Percentiles rank a stretch among this genome's conserved stretches.
These are phyloP conservation scores for Daldinia concentrica DNA, from an alignment of 495 filamentous ascomycete genomes.

Conservation along the genomic window DNA sequence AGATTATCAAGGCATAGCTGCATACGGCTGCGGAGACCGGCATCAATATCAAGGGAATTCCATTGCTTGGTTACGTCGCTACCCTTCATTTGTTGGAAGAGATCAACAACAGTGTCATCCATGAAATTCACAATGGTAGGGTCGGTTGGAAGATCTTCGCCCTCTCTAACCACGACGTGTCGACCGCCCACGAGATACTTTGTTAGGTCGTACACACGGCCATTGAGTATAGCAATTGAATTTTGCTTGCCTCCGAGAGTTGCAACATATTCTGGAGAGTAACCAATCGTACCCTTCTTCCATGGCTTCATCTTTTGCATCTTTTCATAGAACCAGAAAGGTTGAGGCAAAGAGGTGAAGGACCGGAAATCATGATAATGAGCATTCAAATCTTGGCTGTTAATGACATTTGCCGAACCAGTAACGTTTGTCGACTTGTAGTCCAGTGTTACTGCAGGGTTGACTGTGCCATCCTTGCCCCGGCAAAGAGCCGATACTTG, in stretches of 20 bases:
- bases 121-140: constrained; percentile 80
- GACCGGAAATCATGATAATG: constrained; percentile 93
- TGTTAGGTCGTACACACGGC: constrained; percentile 90
- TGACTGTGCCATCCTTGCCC: constrained; percentile 68
- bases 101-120: constrained; percentile 72
- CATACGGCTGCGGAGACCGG: constrained; percentile 69
- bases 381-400: constrained; percentile 72
- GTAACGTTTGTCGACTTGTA: constrained; percentile 81
- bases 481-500: constrained; percentile 93
- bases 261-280: constrained; percentile 78
- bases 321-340: constrained; percentile 91
- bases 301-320: constrained; percentile 80
- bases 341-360: constrained; percentile 80
- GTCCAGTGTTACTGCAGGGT: constrained; percentile 79
- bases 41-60: constrained; percentile 69
- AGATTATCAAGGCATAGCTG: constrained; percentile 89
- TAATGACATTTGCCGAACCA: constrained; percentile 69
- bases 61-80: constrained; percentile 86
- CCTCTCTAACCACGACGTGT: constrained; percentile 62
- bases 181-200: constrained; percentile 83
- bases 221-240: constrained; percentile 81
- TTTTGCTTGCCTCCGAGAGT: constrained; percentile 70
- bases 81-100: constrained; percentile 81
- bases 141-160: constrained; percentile 56
- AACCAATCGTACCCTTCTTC: constrained; percentile 90